Base-by-base conservation (phyloP, 441 rosid genomes). In the Hura crepitans region DNA sequence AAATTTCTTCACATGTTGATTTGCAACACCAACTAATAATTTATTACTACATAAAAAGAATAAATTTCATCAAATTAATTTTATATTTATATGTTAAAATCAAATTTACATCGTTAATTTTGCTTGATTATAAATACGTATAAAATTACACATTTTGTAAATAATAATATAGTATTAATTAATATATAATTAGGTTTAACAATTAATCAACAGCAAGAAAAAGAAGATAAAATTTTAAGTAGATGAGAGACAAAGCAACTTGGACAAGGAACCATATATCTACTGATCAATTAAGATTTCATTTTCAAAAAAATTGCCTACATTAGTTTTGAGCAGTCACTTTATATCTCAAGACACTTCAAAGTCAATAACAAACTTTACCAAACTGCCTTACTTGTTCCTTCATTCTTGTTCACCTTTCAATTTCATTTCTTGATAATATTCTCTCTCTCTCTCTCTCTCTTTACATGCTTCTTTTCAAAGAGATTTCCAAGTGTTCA, bases 281-380 rank as follows among this genome's bases (percentile, higher is more conserved):
- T 6, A 18, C 37, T 35, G 10, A 33, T 13, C 25, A 17, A 4
- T 1, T 11, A 31, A 35, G 39, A 5, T 35, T n/a, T 53, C 39
- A 5, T 27, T 59, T 60, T 51, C 2, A 6, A 47, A 37, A 10
- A 51, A 47, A 57, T 72, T 45, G 46, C n/a, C n/a, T 0, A 4
- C 11, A 50, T n/a, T 18, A 4, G 0, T n/a, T 20, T 23, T 12
- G 13, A 20, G 7, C 4, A 25, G 45, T 0, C 45, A 42, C 13
- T 61, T 60, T 25, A 25, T 5, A 43, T 54, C 23, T 43, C 28
- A 66, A 65, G 66, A 75, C 69, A 61, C 55, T 65, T 22, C 17
- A 70, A 82, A 75, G 85, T 85, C 86, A 71, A 74, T 71, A 83
- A 83, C 85, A 80, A 83, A 81, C 86, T 69, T 33, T 62, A 85